phyloP scores from a whole-genome alignment of 164 flowering plant species.

The Brasenia schreberi region DNA sequence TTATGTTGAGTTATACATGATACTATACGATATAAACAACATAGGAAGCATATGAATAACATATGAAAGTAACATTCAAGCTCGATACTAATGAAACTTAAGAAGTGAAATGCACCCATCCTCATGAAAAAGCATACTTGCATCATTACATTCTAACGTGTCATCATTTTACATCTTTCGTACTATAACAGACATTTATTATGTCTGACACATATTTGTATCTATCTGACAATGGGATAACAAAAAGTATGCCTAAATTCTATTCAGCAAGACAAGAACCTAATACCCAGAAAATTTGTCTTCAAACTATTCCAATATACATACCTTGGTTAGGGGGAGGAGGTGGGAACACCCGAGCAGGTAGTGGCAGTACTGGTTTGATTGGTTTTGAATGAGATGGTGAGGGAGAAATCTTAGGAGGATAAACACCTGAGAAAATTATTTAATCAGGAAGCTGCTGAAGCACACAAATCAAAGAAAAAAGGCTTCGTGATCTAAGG shows the following conservation, averaged over 20 bases:
- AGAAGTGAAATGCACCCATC: too few species aligned
- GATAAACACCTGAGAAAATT: slow-evolving; percentile 11
- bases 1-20: too few species aligned
- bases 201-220: neutral
- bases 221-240: neutral
- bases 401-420: slow-evolving; percentile 30
- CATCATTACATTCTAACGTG: too few species aligned
- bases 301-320: neutral
- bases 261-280: neutral
- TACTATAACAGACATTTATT: neutral
- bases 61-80: too few species aligned
- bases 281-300: neutral
- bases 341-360: slow-evolving; percentile 43
- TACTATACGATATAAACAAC: too few species aligned
- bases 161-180: neutral
- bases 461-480: neutral
- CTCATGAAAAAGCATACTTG: too few species aligned
- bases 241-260: neutral
- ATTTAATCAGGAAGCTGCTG: neutral
- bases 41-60: neutral
- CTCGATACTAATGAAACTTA: too few species aligned
- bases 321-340: slow-evolving; percentile 75
- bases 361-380: slow-evolving; percentile 16
- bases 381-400: slow-evolving; percentile 21
- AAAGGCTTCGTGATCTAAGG: neutral